phyloP scores from a whole-genome alignment of 2,329 filamentous ascomycete species.

The Claviceps monticola region DNA sequence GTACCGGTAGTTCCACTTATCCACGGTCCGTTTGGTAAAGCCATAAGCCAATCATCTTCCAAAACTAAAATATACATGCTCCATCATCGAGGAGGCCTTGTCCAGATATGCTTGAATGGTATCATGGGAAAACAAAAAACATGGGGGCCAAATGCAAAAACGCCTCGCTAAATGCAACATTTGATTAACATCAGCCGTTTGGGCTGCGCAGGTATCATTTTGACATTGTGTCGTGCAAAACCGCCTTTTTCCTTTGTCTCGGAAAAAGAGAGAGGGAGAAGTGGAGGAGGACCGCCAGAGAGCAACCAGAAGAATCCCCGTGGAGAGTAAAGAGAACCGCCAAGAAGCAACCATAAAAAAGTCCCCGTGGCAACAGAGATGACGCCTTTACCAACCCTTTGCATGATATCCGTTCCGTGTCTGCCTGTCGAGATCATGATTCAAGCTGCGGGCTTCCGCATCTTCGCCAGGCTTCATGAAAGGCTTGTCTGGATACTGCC shows the following conservation, averaged over 20 bases:
- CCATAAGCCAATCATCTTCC: too few relatives aligned
- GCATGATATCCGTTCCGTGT: constrained; percentile 38
- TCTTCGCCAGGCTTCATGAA: constrained; percentile 46
- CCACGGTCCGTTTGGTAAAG: too few relatives aligned
- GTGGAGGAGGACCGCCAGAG: not conserved
- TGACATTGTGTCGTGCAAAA: too few relatives aligned
- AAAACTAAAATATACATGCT: too few relatives aligned
- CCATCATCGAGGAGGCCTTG: too few relatives aligned
- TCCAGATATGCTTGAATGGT: not conserved
- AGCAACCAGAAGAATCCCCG: too few relatives aligned
- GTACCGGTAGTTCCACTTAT: too few relatives aligned
- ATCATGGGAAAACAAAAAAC: not conserved
- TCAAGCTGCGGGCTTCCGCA: constrained; percentile 61
- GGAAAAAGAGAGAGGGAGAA: too few relatives aligned
- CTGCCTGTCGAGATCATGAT: constrained; percentile 73
- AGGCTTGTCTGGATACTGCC: constrained; percentile 59
- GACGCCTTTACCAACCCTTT: constrained; percentile 25
- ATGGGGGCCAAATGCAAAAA: constrained; percentile 4
- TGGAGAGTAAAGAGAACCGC: too few relatives aligned
- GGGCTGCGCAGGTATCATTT: too few relatives aligned
- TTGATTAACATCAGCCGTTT: not conserved
- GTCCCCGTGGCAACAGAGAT: not conserved
- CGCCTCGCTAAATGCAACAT: constrained; percentile 7
- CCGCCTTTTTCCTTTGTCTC: too few relatives aligned
- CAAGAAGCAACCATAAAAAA: too few relatives aligned